phyloP scores from a whole-genome alignment of 2,329 filamentous ascomycete genomes.

The Neoscytalidium dimidiatum region DNA sequence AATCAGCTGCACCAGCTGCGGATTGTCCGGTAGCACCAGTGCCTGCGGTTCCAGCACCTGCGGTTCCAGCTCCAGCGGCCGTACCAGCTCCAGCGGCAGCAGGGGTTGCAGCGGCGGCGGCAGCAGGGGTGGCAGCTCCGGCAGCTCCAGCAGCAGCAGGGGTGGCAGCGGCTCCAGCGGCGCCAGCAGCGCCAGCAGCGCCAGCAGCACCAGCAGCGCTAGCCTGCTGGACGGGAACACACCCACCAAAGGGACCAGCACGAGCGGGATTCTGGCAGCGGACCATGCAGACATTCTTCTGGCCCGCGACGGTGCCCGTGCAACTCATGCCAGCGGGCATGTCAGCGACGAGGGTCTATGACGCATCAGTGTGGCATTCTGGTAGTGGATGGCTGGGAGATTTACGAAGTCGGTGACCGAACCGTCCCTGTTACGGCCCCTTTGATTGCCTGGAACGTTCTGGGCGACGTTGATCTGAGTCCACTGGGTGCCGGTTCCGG shows the following conservation, averaged over 20 bases:
- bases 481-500: constrained; percentile 59
- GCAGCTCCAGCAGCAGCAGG: neutral
- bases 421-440: constrained; percentile 37
- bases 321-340: constrained; percentile 59
- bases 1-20: constrained; percentile 5
- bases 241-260: constrained; percentile 64
- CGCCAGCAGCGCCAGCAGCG: constrained; percentile 3
- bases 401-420: constrained; percentile 23
- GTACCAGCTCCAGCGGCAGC: constrained; percentile 19
- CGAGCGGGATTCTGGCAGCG: constrained; percentile 62
- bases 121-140: constrained; percentile 14
- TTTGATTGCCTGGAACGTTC: constrained; percentile 55
- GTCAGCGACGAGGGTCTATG: constrained; percentile 57
- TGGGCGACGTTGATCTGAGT: constrained; percentile 56
- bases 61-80: constrained; percentile 4
- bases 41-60: constrained; percentile 11
- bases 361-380: no score
- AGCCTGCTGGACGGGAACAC: constrained; percentile 58
- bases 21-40: neutral
- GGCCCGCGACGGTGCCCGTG: constrained; percentile 61
- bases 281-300: constrained; percentile 63
- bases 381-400: constrained; percentile 10
- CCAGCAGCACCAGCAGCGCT: constrained; percentile 21
- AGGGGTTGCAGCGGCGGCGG: constrained; percentile 1
- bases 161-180: constrained; percentile 8